Conservation (phyloP, 371 early-diverging fungal species). For the Batrachochytrium dendrobatidis region DNA sequence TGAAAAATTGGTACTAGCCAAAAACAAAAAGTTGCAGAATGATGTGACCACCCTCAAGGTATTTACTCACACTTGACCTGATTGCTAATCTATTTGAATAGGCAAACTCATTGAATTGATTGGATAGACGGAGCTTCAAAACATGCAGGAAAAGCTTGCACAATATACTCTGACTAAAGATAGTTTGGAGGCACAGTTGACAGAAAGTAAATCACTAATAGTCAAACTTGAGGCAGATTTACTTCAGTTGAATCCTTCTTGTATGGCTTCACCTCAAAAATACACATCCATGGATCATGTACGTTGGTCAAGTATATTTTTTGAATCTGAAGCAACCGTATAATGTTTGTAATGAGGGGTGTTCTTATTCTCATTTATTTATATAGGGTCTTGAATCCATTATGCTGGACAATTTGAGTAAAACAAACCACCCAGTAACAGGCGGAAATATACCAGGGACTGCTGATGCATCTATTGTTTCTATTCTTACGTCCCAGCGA, state of each 20-base stretch:
- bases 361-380: too few relatives aligned
- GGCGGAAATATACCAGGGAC: neutral
- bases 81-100: neutral
- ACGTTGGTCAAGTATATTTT: too few relatives aligned
- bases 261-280: neutral
- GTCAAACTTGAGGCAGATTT: constrained; percentile 68
- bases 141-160: neutral
- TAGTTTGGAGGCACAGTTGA: constrained; percentile 29
- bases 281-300: too few relatives aligned
- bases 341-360: too few relatives aligned
- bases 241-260: constrained; percentile 33
- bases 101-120: neutral
- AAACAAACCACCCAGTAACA: neutral
- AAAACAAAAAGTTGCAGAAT: constrained; percentile 72
- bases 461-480: constrained; percentile 48
- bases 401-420: neutral
- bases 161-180: neutral
- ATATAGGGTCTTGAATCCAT: constrained; percentile 1
- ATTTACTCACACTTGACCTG: neutral
- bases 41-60: constrained; percentile 65
- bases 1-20: constrained; percentile 69
- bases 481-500: constrained; percentile 81
- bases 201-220: constrained; percentile 50
- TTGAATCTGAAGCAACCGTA: too few relatives aligned
- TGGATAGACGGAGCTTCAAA: neutral